These are phyloP conservation scores for Pseudonitzschia pungens DNA, from an alignment of 108 stramenopile genomes.

Conservation along the genomic window DNA sequence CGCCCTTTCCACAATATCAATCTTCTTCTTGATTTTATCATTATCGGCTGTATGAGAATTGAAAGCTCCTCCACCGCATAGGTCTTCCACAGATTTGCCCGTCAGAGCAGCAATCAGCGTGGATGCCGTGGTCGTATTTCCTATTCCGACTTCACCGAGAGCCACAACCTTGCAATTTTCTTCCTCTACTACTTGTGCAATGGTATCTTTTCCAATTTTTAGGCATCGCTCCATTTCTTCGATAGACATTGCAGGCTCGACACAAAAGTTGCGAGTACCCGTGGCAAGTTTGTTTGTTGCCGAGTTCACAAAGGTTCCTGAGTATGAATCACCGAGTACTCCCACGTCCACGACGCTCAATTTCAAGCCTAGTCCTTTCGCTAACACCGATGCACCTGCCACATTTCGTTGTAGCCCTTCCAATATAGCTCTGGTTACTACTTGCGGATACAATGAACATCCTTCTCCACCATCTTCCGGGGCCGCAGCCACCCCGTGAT, in stretches of 20 bases:
- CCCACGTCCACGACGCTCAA: conserved; percentile 76
- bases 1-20: conserved; percentile 58
- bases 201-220: conserved; percentile 36
- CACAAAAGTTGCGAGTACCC: conserved; percentile 67
- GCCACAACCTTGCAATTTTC: conserved; percentile 31
- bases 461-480: conserved; percentile 58
- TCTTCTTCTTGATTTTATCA: conserved; percentile 53
- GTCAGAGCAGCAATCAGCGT: conserved; percentile 60
- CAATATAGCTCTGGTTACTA: conserved; percentile 61
- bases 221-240: conserved; percentile 54
- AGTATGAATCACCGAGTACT: conserved; percentile 25
- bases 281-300: conserved; percentile 35
- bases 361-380: conserved; percentile 42
- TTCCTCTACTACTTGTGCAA: conserved; percentile 31
- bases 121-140: conserved; percentile 79
- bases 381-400: conserved; percentile 66
- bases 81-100: conserved; percentile 24
- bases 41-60: conserved; percentile 48
- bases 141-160: conserved; percentile 86
- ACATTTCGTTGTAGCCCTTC: conserved; percentile 52
- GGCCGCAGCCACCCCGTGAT: conserved; percentile 70
- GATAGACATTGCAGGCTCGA: conserved; percentile 58
- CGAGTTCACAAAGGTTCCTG: conserved; percentile 33
- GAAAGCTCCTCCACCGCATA: conserved; percentile 69
- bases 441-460: conserved; percentile 71